A percentile compares a stretch with the other conserved stretches of the same genome.
phyloP scores from a whole-genome alignment of 805 yeast species.

The Ogataea sp. region DNA sequence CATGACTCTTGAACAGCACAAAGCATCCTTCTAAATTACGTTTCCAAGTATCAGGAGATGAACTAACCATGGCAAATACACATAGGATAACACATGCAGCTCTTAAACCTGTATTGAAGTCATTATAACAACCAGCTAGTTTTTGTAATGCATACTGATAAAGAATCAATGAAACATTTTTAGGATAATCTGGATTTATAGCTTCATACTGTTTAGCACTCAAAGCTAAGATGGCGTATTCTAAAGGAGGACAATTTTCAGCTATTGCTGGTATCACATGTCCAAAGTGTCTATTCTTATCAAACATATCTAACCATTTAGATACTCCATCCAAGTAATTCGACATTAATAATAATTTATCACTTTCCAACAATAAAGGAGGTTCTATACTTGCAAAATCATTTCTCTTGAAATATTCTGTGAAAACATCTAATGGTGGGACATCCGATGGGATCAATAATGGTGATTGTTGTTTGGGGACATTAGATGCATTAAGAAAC shows the following conservation, averaged over 20 bases:
- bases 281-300: constrained; percentile 13
- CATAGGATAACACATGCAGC: constrained; percentile 21
- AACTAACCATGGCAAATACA: constrained; percentile 34
- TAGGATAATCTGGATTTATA: constrained; percentile 5
- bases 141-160: constrained; percentile 9
- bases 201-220: constrained; percentile 7
- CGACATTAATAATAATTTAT: constrained; percentile 13
- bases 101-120: constrained; percentile 9
- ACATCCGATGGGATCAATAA: constrained; percentile 5
- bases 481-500: constrained; percentile 28
- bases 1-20: constrained; percentile 27
- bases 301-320: constrained; percentile 20
- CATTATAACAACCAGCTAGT: constrained; percentile 12
- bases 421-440: constrained; percentile 5
- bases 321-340: constrained; percentile 13
- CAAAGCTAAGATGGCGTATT: constrained; percentile 5
- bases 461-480: constrained; percentile 6
- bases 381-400: constrained; percentile 5
- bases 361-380: constrained; percentile 7
- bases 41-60: constrained; percentile 31
- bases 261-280: constrained; percentile 13
- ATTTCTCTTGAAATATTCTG: constrained; percentile 5
- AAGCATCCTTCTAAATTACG: constrained; percentile 35
- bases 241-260: constrained; percentile 6
- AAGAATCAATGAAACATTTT: constrained; percentile 4